Base-by-base conservation (phyloP, 1,284 basidiomycete genomes). In the Tilletia caries region DNA sequence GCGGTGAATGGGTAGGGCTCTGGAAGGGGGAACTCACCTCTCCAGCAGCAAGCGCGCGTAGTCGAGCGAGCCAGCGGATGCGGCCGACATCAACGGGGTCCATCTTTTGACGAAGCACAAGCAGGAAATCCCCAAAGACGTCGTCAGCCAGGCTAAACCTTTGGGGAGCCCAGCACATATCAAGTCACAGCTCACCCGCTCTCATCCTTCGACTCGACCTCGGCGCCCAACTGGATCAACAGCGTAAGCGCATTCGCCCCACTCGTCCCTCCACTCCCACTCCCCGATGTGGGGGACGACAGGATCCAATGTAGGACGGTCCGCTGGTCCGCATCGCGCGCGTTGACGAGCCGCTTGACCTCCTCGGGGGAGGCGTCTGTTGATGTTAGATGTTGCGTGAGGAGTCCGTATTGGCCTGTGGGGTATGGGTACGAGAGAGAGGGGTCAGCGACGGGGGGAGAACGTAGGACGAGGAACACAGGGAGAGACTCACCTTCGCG, bases 251-350 rank as follows among this genome's bases (percentile, higher is more conserved):
- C 58, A 37, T 62, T 37, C 32, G 32, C 27, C 29, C 58, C 58
- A 5, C 27, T n/a, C 32, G 27, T 20, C 12, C 27, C 15, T 50
- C 23, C 48, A 15, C 15, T 41, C 37, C 37, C 37, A 41, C 37
- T 15, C 8, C 15, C 37, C 29, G 58, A 20, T 23, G 58, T 15
- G 18, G 58, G 58, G 32, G 27, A 27, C 27, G 58, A 62, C 29
- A 62, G 32, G 29, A 62, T 62, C 58, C 58, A 62, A 37, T 62
- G 58, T 33, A 62, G 23, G 32, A 62, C 58, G 58, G 58, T 62
- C 4, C 58, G 29, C 58, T 62, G 58, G 33, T 62, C 58, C 6
- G 58, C 58, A 29, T 62, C 58, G 20, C 32, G 27, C 27, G 58
- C 32, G 58, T 62, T 62, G 58, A 62, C 20, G 2, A 12, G 20